Evolutionary conservation across 176 grass and related monocot genomes (phyloP), one percentile per base, ranked within the genome.

Genomic region (Rhynchospora breviuscula): DNA sequence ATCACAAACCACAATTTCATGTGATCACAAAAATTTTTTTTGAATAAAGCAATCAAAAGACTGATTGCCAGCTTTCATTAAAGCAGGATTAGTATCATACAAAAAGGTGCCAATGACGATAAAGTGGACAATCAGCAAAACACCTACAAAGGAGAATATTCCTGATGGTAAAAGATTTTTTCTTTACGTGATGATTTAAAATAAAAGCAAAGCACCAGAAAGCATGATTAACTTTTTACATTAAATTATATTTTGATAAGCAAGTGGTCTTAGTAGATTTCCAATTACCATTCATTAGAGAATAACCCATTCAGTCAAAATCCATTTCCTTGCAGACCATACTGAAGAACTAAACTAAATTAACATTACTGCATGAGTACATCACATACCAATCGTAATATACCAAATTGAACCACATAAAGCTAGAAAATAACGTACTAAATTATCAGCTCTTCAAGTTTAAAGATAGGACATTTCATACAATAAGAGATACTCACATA

Each of bases 231-330:
- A 78, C 51, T 54, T 77, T 78, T 10, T 29, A 78, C 12, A 54
- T 14, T 1, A 57, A 77, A 56, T 78, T 10, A 56, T 82, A 31
- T 23, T 47, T 11, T 40, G 63, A 67, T 51, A 31, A 53, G 80
- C 44, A 82, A 68, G 80, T 82, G 80, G 80, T 48, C 60, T 26
- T 67, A 82, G 35, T 82, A 82, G 80, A 82, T 53, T 67, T 65
- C 44, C 62, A 82, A 46, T 22, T 62, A 60, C 31, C 79, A 14
- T 63, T 22, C 33, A 63, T 46, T 18, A 29, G 29, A 54, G 53
- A 56, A 53, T 56, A 29, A 31, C 23, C 73, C 51, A 31, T 56
- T 6, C 13, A 54, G 47, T 77, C 13, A 22, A 56, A 7, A 47
- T 19, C 18, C 40, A 21, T 69, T 69, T 69, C 66, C 43, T 71